A percentile compares a stretch with the other conserved stretches of the same genome.
phyloP scores from a whole-genome alignment of 768 basidiomycete species.

The Pulveroboletus sp. region DNA sequence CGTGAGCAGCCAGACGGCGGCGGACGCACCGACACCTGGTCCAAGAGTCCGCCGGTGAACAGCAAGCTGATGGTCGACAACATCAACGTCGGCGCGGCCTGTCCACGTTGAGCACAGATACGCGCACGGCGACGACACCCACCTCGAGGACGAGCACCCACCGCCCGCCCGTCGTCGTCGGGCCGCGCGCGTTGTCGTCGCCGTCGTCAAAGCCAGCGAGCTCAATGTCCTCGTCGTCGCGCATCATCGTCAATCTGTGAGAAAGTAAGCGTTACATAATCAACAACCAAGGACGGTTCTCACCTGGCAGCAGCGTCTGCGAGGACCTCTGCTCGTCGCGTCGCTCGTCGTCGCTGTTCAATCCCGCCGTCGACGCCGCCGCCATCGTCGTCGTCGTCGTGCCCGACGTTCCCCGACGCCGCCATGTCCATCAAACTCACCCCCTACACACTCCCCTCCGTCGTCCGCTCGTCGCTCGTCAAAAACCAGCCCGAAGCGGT shows the following conservation, averaged over 20 bases:
- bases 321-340: no score
- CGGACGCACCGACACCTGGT: slow-evolving; percentile 75
- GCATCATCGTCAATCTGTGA: slow-evolving; percentile 14
- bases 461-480: slow-evolving; percentile 57
- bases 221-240: slow-evolving; percentile 27
- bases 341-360: no score
- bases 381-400: slow-evolving; percentile 11
- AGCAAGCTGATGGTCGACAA: slow-evolving; percentile 81
- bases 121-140: no score
- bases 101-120: slow-evolving; percentile 4
- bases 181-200: slow-evolving; percentile 14
- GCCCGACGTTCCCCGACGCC: slow-evolving; percentile 17
- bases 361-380: slow-evolving; percentile 14
- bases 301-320: no score
- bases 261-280: slow-evolving; percentile 27
- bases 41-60: slow-evolving; percentile 88
- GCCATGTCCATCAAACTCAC: slow-evolving; percentile 63
- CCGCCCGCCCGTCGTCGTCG: no score
- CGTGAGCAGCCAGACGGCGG: slow-evolving; percentile 3
- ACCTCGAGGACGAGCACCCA: slow-evolving; percentile 82
- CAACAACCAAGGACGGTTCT: slow-evolving; percentile 21
- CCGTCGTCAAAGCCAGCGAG: slow-evolving; percentile 18
- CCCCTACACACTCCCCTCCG: slow-evolving; percentile 45
- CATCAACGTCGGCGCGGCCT: slow-evolving; percentile 88
- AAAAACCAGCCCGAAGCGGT: slow-evolving; percentile 63